Evolutionary conservation across 2,329 filamentous ascomycete genomes (phyloP), one percentile per base, ranked within the genome.

Genomic region (Knufia petricola): DNA sequence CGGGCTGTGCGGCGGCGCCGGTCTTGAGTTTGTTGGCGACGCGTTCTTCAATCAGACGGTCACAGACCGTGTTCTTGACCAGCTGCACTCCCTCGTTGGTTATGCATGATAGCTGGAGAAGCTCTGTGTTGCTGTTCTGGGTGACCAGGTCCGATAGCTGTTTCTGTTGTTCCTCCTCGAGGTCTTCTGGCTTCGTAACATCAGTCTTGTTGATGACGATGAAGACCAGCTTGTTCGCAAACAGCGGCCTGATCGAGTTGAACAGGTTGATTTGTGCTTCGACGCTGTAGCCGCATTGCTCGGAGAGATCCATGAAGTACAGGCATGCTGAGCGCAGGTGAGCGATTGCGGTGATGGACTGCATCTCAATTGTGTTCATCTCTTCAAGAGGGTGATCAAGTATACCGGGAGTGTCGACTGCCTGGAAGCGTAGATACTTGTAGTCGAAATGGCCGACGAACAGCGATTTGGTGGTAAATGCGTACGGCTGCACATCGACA

Each of bases 291-390:
- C 92, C 92, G 60, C 89, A 95, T 73, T 95, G 87, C 73, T 95
- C 90, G 19, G 86, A 94, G 53, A 95, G 74, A 73, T 96, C 90
- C 86, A 96, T 95, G 65, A 96, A 96, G 70, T 96, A 96, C 52
- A 96, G 75, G 56, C 98, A 94, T 49, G 90, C 90, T 36, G 89
- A 94, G 60, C 90, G 81, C 64, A 98, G 75, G 73, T 98, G 94
- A 45, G 92, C 92, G 71, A 98, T 95, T 9, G 94, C 92, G 15
- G 90, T 96, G 59, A 98, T 95, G 53, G 85, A 85, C 74, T 96
- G 92, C 87, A 96, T 96, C 70, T 98, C 92, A 64, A 98, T 98
- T 2, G 92, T 96, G 72, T 95, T 95, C 92, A 96, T 98, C 72
- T 96, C 92, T 70, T 96, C 92, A 7, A 98, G 79, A 30, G 90